Evolutionary conservation across 257 asterid genomes (phyloP).

Genomic region (Gentiana macrophylla): DNA sequence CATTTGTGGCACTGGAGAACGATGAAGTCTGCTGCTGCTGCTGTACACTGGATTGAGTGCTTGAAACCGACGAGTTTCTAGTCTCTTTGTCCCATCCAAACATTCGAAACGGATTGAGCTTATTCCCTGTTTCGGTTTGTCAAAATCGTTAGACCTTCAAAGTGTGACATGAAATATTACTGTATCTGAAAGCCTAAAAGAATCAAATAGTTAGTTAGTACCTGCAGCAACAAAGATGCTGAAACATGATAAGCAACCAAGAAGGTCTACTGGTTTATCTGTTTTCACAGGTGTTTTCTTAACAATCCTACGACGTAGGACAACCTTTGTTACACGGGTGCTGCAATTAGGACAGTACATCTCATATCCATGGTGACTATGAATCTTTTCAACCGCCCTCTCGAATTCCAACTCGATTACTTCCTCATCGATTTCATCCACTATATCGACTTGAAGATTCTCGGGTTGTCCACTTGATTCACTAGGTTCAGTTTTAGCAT

Average conservation of each 20-base stretch:
- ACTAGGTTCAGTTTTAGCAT: slow-evolving; percentile 7
- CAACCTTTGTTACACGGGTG: slow-evolving; percentile 39
- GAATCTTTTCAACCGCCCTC: slow-evolving; percentile 34
- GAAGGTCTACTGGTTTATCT: slow-evolving; percentile 9
- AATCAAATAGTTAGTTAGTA: background rate
- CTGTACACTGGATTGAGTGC: no score
- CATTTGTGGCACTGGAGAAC: background rate
- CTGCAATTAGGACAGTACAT: slow-evolving; percentile 56
- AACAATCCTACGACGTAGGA: slow-evolving; percentile 32
- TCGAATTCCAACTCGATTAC: slow-evolving; percentile 50
- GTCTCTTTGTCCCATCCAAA: slow-evolving; percentile 15
- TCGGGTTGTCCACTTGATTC: slow-evolving; percentile 8
- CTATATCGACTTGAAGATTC: slow-evolving; percentile 6
- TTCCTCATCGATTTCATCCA: slow-evolving; percentile 39
- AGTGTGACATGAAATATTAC: background rate
- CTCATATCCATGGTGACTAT: slow-evolving; percentile 32
- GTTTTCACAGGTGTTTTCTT: background rate
- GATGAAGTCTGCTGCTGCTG: background rate
- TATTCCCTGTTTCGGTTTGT: slow-evolving; percentile 23
- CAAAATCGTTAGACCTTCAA: background rate
- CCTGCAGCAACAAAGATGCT: slow-evolving; percentile 44
- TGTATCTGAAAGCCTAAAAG: background rate
- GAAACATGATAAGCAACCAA: slow-evolving; percentile 61
- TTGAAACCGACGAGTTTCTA: background rate
- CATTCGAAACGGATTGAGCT: slow-evolving; percentile 26